Evolutionary conservation across 495 filamentous ascomycete species (phyloP).

Genomic region (Xylaria nigripes): DNA sequence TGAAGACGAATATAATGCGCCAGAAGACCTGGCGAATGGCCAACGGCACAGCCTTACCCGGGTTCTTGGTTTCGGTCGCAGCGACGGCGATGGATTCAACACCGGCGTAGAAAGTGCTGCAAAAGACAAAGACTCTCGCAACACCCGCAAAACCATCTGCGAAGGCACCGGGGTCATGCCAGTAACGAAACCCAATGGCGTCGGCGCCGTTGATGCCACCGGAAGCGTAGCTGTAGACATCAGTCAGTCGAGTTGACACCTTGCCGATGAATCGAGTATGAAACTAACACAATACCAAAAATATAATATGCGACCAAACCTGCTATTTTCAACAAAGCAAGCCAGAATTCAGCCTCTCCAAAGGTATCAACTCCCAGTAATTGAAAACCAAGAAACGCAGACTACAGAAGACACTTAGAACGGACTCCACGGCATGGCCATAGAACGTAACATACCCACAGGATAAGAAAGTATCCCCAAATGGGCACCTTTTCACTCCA

Average conservation of each 20-base stretch:
- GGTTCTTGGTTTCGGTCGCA: slow-evolving; percentile 67
- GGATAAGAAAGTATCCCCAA: slow-evolving; percentile 55
- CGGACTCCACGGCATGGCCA: background rate
- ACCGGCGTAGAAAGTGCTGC: slow-evolving; percentile 67
- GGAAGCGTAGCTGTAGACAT: slow-evolving; percentile 35
- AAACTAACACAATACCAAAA: slow-evolving; percentile 53
- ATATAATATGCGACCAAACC: slow-evolving; percentile 61
- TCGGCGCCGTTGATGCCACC: slow-evolving; percentile 41
- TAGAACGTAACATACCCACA: slow-evolving; percentile 46
- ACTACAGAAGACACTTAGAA: slow-evolving; percentile 16
- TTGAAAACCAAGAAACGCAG: slow-evolving; percentile 37
- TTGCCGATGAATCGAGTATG: background rate
- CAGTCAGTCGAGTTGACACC: background rate
- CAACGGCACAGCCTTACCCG: slow-evolving; percentile 57
- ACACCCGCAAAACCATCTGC: slow-evolving; percentile 56
- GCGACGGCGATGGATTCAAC: slow-evolving; percentile 67
- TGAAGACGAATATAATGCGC: slow-evolving; percentile 69
- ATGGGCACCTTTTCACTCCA: slow-evolving; percentile 47
- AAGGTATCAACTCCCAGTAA: slow-evolving; percentile 44
- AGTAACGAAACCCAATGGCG: slow-evolving; percentile 54
- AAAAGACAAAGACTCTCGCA: slow-evolving; percentile 53
- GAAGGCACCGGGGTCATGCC: slow-evolving; percentile 62
- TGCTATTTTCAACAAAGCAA: slow-evolving; percentile 57
- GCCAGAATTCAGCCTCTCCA: slow-evolving; percentile 58
- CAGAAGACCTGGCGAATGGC: slow-evolving; percentile 70